phyloP scores from a whole-genome alignment of 352 stramenopile genomes.

The Globisporangium megalacanthum region DNA sequence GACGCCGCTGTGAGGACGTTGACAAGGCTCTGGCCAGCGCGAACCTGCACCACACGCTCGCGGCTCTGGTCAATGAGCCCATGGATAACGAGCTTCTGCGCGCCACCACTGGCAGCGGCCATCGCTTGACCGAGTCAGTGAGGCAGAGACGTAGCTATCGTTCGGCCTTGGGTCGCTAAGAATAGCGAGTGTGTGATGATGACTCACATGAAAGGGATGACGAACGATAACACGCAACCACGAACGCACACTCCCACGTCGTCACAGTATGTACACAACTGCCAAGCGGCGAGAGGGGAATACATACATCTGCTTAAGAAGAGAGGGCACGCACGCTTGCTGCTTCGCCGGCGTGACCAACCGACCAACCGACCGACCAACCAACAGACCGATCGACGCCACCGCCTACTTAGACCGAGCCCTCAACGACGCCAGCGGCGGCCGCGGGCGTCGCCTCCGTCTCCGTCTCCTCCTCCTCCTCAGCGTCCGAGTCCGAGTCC shows the following conservation, averaged over 20 bases:
- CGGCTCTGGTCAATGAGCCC: constrained; percentile 55
- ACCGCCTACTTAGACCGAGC: constrained; percentile 40
- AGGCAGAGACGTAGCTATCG: not conserved
- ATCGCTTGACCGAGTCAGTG: not conserved
- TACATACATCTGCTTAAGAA: constrained; percentile 16
- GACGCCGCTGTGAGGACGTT: constrained; percentile 24
- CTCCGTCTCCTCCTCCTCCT: constrained; percentile 29
- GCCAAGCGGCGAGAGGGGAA: constrained; percentile 1
- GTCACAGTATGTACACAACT: not conserved
- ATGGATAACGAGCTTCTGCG: constrained; percentile 46
- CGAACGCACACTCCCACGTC: not conserved
- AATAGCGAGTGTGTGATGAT: no score
- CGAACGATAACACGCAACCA: no score
- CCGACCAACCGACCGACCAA: not conserved
- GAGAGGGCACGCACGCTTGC: not conserved
- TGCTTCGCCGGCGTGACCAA: not conserved
- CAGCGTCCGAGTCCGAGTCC: constrained; percentile 36
- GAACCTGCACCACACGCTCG: constrained; percentile 49
- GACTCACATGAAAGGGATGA: no score
- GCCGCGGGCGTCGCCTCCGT: constrained; percentile 23
- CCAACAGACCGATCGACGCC: not conserved
- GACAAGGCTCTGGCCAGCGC: constrained; percentile 39
- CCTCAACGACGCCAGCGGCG: constrained; percentile 45
- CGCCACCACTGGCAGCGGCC: not conserved
- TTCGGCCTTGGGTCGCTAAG: no score